Base-by-base conservation (phyloP, 495 filamentous ascomycete genomes). In the Hyaloscypha bicolor region DNA sequence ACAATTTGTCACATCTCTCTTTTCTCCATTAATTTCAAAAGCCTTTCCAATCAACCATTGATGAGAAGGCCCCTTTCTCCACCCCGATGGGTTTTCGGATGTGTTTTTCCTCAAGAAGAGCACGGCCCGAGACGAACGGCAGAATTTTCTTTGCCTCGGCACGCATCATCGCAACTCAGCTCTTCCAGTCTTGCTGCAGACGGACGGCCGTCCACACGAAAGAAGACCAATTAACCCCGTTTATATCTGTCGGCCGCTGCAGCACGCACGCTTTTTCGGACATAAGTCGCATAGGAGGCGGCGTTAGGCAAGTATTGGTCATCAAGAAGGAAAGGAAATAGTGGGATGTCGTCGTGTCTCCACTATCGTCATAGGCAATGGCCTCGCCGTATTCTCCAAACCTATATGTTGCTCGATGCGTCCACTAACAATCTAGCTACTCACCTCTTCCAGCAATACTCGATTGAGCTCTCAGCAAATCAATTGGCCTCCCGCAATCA, bases 401-500 rank as follows among this genome's bases (percentile, higher is more conserved):
- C 42, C 42, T 48, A 48, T 48, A 48, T 48, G 0, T 48, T 48
- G 42, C 42, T 48, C 42, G 12, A 37, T 48, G 6, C 16, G 42
- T 48, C 42, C 42, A 48, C 42, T 48, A 48, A 48, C 42, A 48
- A 48, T 48, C 42, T 19, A 48, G 42, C 9, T n/a, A 56, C 30
- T 56, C 21, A 56, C 11, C 19, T 12, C 21, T 56, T 56, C 53
- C 30, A 56, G 51, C 55, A 21, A 14, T 8, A 52, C 11, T 29
- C 30, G 29, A 14, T 30, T 22, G 57, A 58, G 14, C 53, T 51
- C 51, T 25, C 53, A 11, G 56, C 53, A 45, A 29, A n/a, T 57
- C 29, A 37, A 55, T 30, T 55, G 35, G 22, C 8, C 53, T 9
- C 59, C 61, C 60, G 66, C 69, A 65, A 76, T 12, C 64, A 83